A percentile compares a stretch with the other conserved stretches of the same genome.
Conservation (phyloP, 2,329 filamentous ascomycete genomes). For the Colletotrichum magnum region DNA sequence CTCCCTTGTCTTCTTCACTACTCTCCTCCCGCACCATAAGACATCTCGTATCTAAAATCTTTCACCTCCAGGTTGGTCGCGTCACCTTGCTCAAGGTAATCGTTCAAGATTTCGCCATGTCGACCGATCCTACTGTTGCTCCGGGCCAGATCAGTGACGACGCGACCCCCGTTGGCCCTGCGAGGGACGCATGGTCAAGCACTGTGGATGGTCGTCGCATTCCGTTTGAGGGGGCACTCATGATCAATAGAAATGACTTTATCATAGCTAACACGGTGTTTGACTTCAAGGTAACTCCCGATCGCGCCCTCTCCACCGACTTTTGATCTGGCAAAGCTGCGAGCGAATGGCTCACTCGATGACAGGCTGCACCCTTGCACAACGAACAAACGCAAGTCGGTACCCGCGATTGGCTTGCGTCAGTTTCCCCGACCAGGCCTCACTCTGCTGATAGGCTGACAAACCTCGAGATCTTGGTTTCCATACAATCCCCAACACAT, state of each 20-base stretch:
- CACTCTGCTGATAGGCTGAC: not conserved
- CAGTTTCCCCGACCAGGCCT: not conserved
- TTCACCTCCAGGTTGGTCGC: too few species aligned
- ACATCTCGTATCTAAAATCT: too few species aligned
- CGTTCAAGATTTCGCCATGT: too few species aligned
- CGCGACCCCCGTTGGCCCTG: too few species aligned
- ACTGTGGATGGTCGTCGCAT: not conserved
- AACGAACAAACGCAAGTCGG: constrained; percentile 18
- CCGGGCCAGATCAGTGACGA: too few species aligned
- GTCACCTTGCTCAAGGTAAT: too few species aligned
- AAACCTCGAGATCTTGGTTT: constrained; percentile 18
- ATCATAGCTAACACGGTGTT: not conserved
- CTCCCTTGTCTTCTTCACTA: too few species aligned
- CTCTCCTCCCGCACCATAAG: too few species aligned
- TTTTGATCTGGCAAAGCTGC: not conserved
- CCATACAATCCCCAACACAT: constrained; percentile 24
- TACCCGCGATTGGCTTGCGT: constrained; percentile 25
- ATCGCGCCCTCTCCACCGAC: not conserved
- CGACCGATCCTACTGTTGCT: too few species aligned
- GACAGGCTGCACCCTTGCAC: constrained; percentile 18
- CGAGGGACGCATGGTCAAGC: too few species aligned
- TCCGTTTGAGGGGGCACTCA: not conserved
- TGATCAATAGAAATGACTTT: not conserved
- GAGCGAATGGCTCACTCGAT: not conserved
- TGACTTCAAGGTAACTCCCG: constrained; percentile 12